Evolutionary conservation across 192 early-diverging fungal species (phyloP).

Genomic region (Chytriomyces sp.): DNA sequence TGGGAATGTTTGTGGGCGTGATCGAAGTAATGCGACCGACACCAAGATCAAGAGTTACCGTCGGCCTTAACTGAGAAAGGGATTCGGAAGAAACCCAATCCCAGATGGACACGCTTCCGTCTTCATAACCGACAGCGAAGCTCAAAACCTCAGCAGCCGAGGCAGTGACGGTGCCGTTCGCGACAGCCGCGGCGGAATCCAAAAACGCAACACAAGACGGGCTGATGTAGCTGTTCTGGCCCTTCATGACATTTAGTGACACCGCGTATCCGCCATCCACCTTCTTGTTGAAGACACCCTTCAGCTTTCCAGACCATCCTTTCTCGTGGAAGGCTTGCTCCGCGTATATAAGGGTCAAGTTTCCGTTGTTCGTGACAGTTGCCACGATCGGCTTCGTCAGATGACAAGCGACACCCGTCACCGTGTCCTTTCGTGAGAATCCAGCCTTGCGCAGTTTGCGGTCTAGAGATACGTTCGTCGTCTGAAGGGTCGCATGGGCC

Average conservation of each 20-base stretch:
- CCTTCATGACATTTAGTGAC: conserved; percentile 29
- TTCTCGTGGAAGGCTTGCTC: conserved; percentile 33
- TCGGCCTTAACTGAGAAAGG: not conserved
- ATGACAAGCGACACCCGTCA: conserved; percentile 30
- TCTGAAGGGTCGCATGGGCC: conserved; percentile 2
- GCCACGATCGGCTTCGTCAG: conserved; percentile 27
- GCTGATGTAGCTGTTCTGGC: conserved; percentile 2
- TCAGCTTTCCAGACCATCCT: conserved; percentile 21
- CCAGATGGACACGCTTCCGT: conserved; percentile 28
- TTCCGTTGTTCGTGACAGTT: conserved; percentile 31
- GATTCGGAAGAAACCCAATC: conserved; percentile 21
- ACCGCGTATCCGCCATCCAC: conserved; percentile 14
- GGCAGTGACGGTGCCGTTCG: conserved; percentile 4
- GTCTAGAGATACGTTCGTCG: not conserved
- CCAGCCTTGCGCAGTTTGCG: conserved; percentile 8
- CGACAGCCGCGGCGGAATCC: conserved; percentile 6
- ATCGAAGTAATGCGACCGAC: conserved; percentile 30
- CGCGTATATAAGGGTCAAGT: conserved; percentile 31
- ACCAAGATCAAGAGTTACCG: conserved; percentile 17
- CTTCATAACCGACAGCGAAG: conserved; percentile 37
- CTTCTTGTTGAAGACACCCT: conserved; percentile 13
- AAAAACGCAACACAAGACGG: conserved; percentile 29
- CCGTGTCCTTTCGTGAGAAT: conserved; percentile 29
- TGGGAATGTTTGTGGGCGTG: conserved; percentile 23
- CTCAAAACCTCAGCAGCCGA: conserved; percentile 18